Evolutionary conservation across 192 early-diverging fungal species (phyloP).

Genomic region (Backusella macrospora): DNA sequence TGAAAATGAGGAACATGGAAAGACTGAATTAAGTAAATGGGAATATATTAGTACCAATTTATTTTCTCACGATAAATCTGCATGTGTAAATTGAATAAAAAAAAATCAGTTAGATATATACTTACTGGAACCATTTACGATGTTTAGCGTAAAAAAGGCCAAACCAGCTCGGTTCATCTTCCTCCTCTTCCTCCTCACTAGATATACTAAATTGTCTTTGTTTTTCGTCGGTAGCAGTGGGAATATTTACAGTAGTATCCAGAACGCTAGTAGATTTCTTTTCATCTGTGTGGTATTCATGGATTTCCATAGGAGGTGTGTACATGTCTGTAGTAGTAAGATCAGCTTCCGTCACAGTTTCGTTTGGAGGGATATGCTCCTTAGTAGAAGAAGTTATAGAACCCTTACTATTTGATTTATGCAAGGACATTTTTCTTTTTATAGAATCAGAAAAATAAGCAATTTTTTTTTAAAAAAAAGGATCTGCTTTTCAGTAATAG

Average conservation of each 20-base stretch:
- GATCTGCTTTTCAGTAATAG: background rate
- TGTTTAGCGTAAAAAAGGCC: slow-evolving; percentile 6
- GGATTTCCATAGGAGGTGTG: background rate
- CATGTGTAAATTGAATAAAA: background rate
- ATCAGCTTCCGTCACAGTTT: background rate
- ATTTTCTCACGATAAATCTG: background rate
- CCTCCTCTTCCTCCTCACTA: background rate
- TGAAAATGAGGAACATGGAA: slow-evolving; percentile 28
- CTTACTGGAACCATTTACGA: slow-evolving; percentile 25
- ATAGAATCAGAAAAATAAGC: background rate
- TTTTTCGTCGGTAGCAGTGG: background rate
- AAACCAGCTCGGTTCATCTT: background rate
- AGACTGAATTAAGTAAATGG: slow-evolving; percentile 15
- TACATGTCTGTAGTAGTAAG: background rate
- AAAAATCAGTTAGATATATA: background rate
- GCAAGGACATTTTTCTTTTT: slow-evolving; percentile 1
- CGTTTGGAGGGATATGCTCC: background rate
- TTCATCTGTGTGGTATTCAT: background rate
- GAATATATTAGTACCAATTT: background rate
- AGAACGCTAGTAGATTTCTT: background rate
- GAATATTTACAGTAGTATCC: background rate
- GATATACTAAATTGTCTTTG: background rate
- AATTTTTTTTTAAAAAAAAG: background rate
- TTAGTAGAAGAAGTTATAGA: slow-evolving; percentile 1
- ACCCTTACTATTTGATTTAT: slow-evolving; percentile 1